Base-by-base conservation (phyloP, 106 monocot genomes). In the Allium cepa region DNA sequence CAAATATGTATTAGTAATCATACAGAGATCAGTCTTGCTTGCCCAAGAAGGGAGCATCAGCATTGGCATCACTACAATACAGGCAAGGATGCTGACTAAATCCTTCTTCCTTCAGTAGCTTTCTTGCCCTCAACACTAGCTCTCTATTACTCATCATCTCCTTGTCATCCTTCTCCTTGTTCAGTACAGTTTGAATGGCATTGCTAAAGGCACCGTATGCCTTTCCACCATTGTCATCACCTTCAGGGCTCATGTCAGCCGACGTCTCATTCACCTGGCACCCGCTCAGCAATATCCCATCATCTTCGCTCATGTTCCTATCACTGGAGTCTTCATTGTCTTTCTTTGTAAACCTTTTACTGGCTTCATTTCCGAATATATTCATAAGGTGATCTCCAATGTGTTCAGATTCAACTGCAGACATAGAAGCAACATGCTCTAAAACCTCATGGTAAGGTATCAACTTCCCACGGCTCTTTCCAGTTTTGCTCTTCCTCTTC, bases 261-360 rank as follows among this genome's bases (percentile, higher is more conserved):
- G 94, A 90, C 7, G 87, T 87, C 87, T 94, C 87, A 55, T 90
- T 60, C 7, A 75, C 68, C 81, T 90, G 87, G 69, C 94, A 94
- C 51, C 87, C 94, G 69, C 94, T 94, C 57, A 90, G 80, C 48
- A 94, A 72, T 26, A 94, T 87, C 8, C 94, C 94, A 11, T 67
- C 79, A 60, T 92, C 78, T 0, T 26, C 15, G 7, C 56, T n/a
- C 28, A 55, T 17, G 0, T n/a, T 7, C 9, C 14, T 13, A 59
- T 13, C 14, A 18, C n/a, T 15, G 66, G 50, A 49, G 3, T 48
- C 50, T n/a, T 13, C 7, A 22, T 22, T 22, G 0, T 27, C 10
- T 14, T 16, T 27, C 10, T 26, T 4, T 8, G 28, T 17, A 71
- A 80, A 87, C 46, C 70, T 87, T 56, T 66, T 14, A 69, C 87